Evolutionary conservation across 306 rosid species (phyloP), one percentile per base, ranked within the genome.

Genomic region (Prunus campanulata): DNA sequence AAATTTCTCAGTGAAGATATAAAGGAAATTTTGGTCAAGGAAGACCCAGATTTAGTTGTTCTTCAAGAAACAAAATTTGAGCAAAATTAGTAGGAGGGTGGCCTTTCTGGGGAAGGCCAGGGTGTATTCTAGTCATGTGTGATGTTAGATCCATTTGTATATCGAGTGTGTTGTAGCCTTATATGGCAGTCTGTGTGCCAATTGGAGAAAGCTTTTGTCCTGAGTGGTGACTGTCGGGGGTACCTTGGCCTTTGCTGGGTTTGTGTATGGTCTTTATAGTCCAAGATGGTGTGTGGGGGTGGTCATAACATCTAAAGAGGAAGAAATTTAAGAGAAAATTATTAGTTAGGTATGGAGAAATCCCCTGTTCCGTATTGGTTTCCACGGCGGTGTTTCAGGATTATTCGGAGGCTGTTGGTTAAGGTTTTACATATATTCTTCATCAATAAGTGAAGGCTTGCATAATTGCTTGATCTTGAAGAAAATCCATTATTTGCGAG

Each of bases 21-120:
- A 8, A 20, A 42, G 51, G 52, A 39, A 66, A 42, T 19, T 8
- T 42, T 66, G 50, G 51, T 66, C n/a, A 66, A 19, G 70, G 30
- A 66, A 32, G 39, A 66, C 25, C 48, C 74, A 30, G 62, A 51
- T 54, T 70, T 70, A 6, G 60, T n/a, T 12, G 57, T 69, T 51
- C 48, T 22, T 70, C 2, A 30, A 47, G 74, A 50, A 52, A 19
- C 22, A 65, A 32, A 29, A 15, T 25, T 29, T 52, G 27, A 51
- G 60, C 29, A 30, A 35, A 10, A 49, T 70, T 70, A 19, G 30
- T 70, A 29, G 8, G 8, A 70, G 24, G 48, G 19, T 51, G 48
- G 46, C 49, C 30, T 42, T 66, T 20, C 6, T 42, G 52, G 11
- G 51, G 13, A 66, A 11, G 7, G 67, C 18, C 13, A 10, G 10